Base-by-base conservation (phyloP, 352 stramenopile genomes). In the Phytophthora boehmeriae region DNA sequence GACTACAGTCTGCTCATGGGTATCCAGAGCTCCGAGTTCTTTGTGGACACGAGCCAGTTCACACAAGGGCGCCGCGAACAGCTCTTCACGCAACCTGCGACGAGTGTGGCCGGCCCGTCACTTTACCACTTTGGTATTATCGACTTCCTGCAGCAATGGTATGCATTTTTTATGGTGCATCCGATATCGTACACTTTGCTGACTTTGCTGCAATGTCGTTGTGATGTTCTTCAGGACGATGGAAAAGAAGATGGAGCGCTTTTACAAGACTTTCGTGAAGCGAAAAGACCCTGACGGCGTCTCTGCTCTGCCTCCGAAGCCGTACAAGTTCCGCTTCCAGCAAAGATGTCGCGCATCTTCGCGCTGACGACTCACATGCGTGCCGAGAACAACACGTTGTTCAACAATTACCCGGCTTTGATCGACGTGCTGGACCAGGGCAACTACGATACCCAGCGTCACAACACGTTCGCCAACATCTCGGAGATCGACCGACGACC, bases 91-190 rank as follows among this genome's bases (percentile, higher is more conserved):
- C 88, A 96, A 62, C 73, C 84, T 0, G 87, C 87, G 17, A 94
- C 84, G 23, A 96, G 87, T 59, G 88, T 97, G 20, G 89, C 88
- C 19, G 88, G 87, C 32, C 89, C 89, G 42, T 92, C 84, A 27
- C 67, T 96, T 32, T 97, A 97, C 73, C 90, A 97, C 59, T 94
- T 97, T 46, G 90, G 90, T 51, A 96, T 97, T 63, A 97, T 97
- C 60, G 90, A 97, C 58, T 94, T 97, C 41, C 63, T 97, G 42
- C 90, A 97, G 73, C 85, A 96, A 58, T 97, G 87, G 87, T 92
- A 59, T 57, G 84, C 82, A 27, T 20, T 32, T 50, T 9, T 45
- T 17, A 39, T 3, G 2, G 11, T 28, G 23, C 36, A 30, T 30
- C 3, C 25, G 25, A 6, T 30, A 16, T 51, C 54, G 36, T 38